Evolutionary conservation across 2,329 filamentous ascomycete genomes (phyloP), one percentile per base, ranked within the genome.

Genomic region (Trichoderma harzianum): DNA sequence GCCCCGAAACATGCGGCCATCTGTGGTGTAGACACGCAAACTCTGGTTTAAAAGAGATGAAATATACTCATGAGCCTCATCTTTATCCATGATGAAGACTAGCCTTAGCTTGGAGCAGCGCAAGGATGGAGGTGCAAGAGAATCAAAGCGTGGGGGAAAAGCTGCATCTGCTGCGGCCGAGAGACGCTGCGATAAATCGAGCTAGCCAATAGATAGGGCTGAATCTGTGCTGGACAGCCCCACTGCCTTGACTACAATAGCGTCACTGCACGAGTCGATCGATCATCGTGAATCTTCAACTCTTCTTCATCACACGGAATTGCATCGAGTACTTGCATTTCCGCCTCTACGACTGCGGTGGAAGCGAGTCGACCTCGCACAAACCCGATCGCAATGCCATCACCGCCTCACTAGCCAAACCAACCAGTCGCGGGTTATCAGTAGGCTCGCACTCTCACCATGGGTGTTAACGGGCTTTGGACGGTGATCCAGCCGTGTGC

Each of bases 401-500:
- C 14, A 21, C 36, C 14, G 26, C 32, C 34, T 39, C 24, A n/a
- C n/a, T 64, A 62, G 21, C 21, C 34, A 28, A 57, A 30, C 4
- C 18, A 69, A 32, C 28, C 58, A 43, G 65, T 47, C 32, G 47
- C 58, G 57, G 70, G 64, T 28, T 51, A 10, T 32, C n/a, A 3
- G 43, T 69, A 32, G 39, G 36, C 43, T 34, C 43, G 24, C 34
- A 26, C 55, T 30, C 68, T 70, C 79, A 77, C 72, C 79, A 99
- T 99, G 96, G 96, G 96, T 91, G 96, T 99, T 75, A 97, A 95
- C 79, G 95, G 95, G 75, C 93, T 99, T 75, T 99, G 96, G 96
- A 95, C 93, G 74, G 94, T 99, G 67, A 87, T 98, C 75, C 93
- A 97, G 83, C 96, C 96, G 60, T 98, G 94, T 80, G 96, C 96